Evolutionary conservation across 768 basidiomycete genomes (phyloP).

Genomic region (Podaxis mareebaensis): DNA sequence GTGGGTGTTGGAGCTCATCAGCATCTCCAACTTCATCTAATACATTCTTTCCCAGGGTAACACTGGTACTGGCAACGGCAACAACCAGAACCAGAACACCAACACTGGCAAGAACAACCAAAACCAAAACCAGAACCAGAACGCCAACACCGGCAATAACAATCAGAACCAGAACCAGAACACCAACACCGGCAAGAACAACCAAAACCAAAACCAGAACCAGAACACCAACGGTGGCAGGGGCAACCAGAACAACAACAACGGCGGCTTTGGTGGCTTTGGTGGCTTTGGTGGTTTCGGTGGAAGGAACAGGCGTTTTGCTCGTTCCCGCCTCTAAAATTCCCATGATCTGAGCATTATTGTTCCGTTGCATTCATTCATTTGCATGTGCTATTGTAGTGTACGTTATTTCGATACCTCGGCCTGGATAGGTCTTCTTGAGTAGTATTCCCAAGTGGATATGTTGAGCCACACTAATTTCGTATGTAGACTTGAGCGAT

Average conservation of each 20-base stretch:
- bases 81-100: constrained; percentile 1
- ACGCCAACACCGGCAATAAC: not conserved
- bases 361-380: not conserved
- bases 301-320: constrained; percentile 13
- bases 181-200: not conserved
- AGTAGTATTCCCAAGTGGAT: constrained; percentile 7
- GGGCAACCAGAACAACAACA: not conserved
- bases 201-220: constrained; percentile 1
- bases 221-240: not conserved
- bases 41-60: constrained; percentile 1
- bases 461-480: constrained; percentile 15
- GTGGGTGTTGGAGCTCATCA: not conserved
- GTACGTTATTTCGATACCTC: not conserved
- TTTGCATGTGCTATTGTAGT: constrained; percentile 1
- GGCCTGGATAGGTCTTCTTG: constrained; percentile 1
- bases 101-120: constrained; percentile 1
- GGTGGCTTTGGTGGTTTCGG: not conserved
- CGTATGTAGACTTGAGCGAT: constrained; percentile 13
- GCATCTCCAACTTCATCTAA: not conserved
- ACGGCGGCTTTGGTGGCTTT: not conserved
- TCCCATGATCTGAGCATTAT: not conserved
- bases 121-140: constrained; percentile 3
- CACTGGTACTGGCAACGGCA: constrained; percentile 5
- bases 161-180: constrained; percentile 5
- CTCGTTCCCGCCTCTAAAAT: constrained; percentile 10